phyloP scores from a whole-genome alignment of 257 asterid species.

The Nicotiana tabacum region DNA sequence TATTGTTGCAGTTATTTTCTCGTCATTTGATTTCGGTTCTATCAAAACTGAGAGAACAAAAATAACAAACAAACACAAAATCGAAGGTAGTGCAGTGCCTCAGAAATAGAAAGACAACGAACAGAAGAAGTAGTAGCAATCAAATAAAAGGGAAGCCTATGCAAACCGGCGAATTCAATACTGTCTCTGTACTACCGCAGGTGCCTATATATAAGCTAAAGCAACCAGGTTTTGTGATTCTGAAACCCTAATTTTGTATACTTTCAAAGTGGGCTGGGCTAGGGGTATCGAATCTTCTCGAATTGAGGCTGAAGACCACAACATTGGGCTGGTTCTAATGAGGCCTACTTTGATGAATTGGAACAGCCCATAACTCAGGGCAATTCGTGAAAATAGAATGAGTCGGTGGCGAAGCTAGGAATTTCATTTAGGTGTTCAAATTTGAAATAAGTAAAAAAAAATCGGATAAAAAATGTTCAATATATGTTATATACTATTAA shows the following conservation, averaged over 20 bases:
- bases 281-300: neutral
- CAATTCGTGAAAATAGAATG: too few relatives aligned
- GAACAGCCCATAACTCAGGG: neutral
- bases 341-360: neutral
- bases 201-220: neutral
- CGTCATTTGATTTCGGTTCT: constrained; percentile 34
- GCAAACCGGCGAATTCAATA: neutral
- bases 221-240: neutral
- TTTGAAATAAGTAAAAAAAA: too few relatives aligned
- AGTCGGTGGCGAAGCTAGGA: too few relatives aligned
- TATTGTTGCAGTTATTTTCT: constrained; percentile 52
- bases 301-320: neutral
- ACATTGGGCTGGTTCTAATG: neutral
- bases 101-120: neutral
- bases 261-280: neutral
- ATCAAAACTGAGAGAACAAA: neutral
- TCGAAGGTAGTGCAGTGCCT: neutral
- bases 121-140: neutral
- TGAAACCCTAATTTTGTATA: neutral
- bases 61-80: neutral
- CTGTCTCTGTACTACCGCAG: neutral
- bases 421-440: too few relatives aligned
- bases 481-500: too few relatives aligned
- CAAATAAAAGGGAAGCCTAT: neutral
- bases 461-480: too few relatives aligned